Base-by-base conservation (phyloP, 2,329 filamentous ascomycete species). In the Colletotrichum melonis region DNA sequence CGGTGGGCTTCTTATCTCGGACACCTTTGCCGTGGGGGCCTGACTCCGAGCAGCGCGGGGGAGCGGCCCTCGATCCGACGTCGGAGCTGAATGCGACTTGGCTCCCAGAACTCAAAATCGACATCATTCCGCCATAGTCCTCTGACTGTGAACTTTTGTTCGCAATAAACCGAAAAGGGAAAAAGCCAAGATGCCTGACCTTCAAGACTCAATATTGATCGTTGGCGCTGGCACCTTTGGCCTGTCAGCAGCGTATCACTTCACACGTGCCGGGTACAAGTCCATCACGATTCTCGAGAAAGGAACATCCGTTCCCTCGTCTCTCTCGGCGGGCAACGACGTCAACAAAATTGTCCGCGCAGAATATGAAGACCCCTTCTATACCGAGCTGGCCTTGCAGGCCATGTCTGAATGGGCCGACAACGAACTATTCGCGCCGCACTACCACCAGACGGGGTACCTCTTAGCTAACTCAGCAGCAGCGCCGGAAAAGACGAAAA, bases 381-480 rank as follows among this genome's bases (percentile, higher is more conserved):
- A 81, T 67, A 74, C 77, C 28, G 77, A 77, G 46, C 74, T 80
- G 5, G 81, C 78, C 0, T 75, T 80, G 12, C 78, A 81, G 59
- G 79, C 80, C 19, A 75, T 79, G 56, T 30, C 35, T 3, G 77
- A 76, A 32, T 82, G 80, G 80, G 76, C 78, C 86, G 87, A 42
- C 88, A 62, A 70, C 7, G 77, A 78, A 9, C 58, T 81, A 1
- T 81, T 82, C 49, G 68, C 73, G 12, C 79, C 76, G 32, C 70
- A 82, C 26, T 82, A 81, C 69, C 76, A 67, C 8, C 76, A 79
- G 72, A 79, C 78, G 0, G 81, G 81, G 2, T 82, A 86, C 76
- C 80, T 89, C 2, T 84, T 88, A 52, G 85, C 84, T 57, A 83
- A 84, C 16, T 86, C 86, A 1, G 83, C 82, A 3, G 79, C 80